Evolutionary conservation across 768 basidiomycete genomes (phyloP).

Genomic region (Chalciporus sphaerocephalus): DNA sequence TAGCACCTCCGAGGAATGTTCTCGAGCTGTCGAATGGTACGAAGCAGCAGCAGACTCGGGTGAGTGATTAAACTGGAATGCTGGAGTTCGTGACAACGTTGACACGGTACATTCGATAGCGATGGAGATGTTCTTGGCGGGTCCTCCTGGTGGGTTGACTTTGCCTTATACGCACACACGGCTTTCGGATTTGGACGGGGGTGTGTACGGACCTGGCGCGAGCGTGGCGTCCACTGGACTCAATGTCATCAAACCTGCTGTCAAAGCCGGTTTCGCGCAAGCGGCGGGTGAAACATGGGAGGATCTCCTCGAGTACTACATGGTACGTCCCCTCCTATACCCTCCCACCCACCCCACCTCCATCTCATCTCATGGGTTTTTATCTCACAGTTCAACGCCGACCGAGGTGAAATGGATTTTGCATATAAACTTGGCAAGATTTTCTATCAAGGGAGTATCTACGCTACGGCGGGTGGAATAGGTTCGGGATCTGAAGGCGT

Average conservation of each 20-base stretch:
- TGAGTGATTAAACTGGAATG: conserved; percentile 35
- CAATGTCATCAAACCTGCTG: conserved; percentile 66
- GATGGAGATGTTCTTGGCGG: conserved; percentile 73
- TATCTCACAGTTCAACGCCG: conserved; percentile 78
- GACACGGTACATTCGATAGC: conserved; percentile 43
- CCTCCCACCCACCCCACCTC: neutral
- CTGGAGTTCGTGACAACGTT: neutral
- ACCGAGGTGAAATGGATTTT: conserved; percentile 84
- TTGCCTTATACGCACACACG: conserved; percentile 77
- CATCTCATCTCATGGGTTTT: conserved; percentile 2
- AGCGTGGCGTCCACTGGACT: conserved; percentile 87
- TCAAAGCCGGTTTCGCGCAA: conserved; percentile 77
- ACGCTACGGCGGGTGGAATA: conserved; percentile 71
- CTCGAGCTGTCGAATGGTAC: conserved; percentile 83
- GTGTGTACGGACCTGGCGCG: conserved; percentile 92
- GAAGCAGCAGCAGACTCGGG: conserved; percentile 84
- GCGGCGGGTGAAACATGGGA: conserved; percentile 93
- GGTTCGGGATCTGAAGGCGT: conserved; percentile 90
- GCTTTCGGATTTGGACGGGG: conserved; percentile 86
- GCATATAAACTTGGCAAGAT: conserved; percentile 93
- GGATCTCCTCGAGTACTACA: conserved; percentile 88
- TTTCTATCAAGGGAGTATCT: conserved; percentile 94
- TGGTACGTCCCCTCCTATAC: conserved; percentile 44
- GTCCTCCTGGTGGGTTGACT: conserved; percentile 87
- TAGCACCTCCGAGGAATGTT: conserved; percentile 82